phyloP scores from a whole-genome alignment of 345 rosid genomes.

The Hypericum perforatum region DNA sequence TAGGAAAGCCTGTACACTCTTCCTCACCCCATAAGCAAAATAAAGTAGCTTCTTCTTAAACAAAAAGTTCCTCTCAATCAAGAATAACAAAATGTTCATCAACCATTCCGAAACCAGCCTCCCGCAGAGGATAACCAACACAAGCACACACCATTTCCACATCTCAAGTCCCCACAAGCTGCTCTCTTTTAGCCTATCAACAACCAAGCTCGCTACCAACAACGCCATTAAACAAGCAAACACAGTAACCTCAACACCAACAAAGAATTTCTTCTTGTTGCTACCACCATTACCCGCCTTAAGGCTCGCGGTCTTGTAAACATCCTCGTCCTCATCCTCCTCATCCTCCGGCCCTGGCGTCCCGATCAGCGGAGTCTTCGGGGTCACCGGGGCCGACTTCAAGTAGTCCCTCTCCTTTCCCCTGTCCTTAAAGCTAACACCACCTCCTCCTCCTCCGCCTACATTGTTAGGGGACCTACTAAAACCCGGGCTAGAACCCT shows the following conservation, averaged over 20 bases:
- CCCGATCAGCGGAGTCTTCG: conserved; percentile 38
- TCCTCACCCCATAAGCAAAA: neutral
- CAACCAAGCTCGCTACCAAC: no score
- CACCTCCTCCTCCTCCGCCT: conserved; percentile 11
- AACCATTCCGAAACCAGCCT: conserved; percentile 1
- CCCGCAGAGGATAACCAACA: conserved; percentile 1
- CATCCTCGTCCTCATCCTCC: no score
- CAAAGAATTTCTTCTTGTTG: no score
- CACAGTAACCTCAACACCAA: no score
- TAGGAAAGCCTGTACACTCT: neutral
- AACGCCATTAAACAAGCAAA: no score
- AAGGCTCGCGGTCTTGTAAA: no score
- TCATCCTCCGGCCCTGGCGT: conserved; percentile 21
- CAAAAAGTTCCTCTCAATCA: neutral
- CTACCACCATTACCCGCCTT: no score
- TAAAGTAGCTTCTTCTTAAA: neutral
- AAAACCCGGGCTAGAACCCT: conserved; percentile 17
- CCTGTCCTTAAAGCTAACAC: conserved; percentile 17
- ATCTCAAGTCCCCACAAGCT: no score
- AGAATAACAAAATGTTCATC: neutral
- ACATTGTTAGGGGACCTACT: conserved; percentile 29
- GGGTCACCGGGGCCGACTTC: conserved; percentile 36
- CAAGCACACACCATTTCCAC: conserved; percentile 3
- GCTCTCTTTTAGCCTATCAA: no score
- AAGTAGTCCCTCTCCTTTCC: neutral